Evolutionary conservation across 805 yeast genomes (phyloP).

Genomic region (Maudiozyma barnettii): DNA sequence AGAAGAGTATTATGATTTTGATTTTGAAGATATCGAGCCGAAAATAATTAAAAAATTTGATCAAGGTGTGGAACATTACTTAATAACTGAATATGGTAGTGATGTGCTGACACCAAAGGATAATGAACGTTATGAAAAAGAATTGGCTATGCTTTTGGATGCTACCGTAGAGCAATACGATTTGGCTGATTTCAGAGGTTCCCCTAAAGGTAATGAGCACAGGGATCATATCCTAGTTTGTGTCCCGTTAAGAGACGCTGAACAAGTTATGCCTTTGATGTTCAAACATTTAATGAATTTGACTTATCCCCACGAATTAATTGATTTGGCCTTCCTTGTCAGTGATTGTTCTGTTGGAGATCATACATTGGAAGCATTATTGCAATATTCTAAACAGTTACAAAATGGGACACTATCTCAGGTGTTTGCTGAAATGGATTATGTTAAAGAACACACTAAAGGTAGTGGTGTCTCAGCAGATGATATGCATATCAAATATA

Average conservation of each 20-base stretch:
- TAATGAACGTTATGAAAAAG: slow-evolving; percentile 21
- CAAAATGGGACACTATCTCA: slow-evolving; percentile 60
- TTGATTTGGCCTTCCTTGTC: slow-evolving; percentile 73
- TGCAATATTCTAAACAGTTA: slow-evolving; percentile 54
- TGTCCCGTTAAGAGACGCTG: slow-evolving; percentile 75
- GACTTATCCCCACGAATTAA: slow-evolving; percentile 71
- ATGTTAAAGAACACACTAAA: slow-evolving; percentile 32
- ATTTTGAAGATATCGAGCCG: slow-evolving; percentile 29
- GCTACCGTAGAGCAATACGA: slow-evolving; percentile 54
- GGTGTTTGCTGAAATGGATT: slow-evolving; percentile 25
- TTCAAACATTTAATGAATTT: slow-evolving; percentile 78
- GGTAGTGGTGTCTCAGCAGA: slow-evolving; percentile 40
- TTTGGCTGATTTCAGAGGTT: slow-evolving; percentile 47
- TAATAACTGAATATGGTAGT: slow-evolving; percentile 29
- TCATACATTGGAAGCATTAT: slow-evolving; percentile 52
- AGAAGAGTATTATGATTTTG: slow-evolving; percentile 27
- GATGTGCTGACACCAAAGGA: slow-evolving; percentile 26
- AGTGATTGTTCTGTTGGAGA: slow-evolving; percentile 69
- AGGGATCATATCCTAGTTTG: slow-evolving; percentile 60
- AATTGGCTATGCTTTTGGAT: slow-evolving; percentile 33
- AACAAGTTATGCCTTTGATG: slow-evolving; percentile 66
- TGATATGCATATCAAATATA: slow-evolving; percentile 58
- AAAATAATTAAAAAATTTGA: slow-evolving; percentile 29
- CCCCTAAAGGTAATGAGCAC: slow-evolving; percentile 37
- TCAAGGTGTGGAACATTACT: slow-evolving; percentile 31